phyloP scores from a whole-genome alignment of 306 rosid species.

The barrel medic (Medicago truncatula) region MtrunA17r5.0-ANR NC_053042.1:20191501-20192000 shows the following conservation, averaged over 20 bases:
- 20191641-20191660: not conserved
- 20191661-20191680: conserved; percentile 34
- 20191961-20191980: not conserved
- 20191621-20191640: not conserved
- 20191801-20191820: conserved; percentile 23
- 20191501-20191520: not conserved
- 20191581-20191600: conserved; percentile 16
- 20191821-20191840: conserved; percentile 33
- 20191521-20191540: not conserved
- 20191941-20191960: not conserved
- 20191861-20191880: conserved; percentile 23
- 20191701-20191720: conserved; percentile 61
- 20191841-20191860: conserved; percentile 54
- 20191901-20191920: not conserved
- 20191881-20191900: not conserved
- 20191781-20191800: conserved; percentile 27
- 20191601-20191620: not conserved
- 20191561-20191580: conserved; percentile 8
- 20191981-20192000: no score
- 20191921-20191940: not conserved
- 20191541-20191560: no score
- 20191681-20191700: conserved; percentile 58
- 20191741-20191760: conserved; percentile 45
- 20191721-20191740: conserved; percentile 57
- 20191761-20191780: conserved; percentile 41